Conservation (phyloP, 139 green algal genomes). For the Raphidocelis subcapitata region DNA sequence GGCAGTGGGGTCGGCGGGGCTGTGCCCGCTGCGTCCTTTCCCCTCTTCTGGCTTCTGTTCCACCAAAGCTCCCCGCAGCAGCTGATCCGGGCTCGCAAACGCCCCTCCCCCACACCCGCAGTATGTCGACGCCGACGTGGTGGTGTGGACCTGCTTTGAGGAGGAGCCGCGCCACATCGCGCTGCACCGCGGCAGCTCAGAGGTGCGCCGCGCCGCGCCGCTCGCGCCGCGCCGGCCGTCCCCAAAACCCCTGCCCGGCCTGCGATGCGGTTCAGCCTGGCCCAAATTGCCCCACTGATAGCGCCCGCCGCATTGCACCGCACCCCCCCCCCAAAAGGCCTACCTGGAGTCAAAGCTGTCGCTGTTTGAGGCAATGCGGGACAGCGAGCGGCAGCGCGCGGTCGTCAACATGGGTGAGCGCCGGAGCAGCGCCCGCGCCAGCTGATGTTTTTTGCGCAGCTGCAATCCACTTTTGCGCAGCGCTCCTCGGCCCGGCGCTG, state of each 20-base stretch:
- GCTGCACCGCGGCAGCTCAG: conserved; percentile 1
- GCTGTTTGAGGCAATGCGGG: conserved; percentile 62
- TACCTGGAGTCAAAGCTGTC: conserved; percentile 48
- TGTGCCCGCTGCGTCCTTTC: conserved; percentile 9
- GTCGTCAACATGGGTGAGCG: conserved; percentile 92
- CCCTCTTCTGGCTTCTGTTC: conserved; percentile 29
- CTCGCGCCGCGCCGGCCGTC: no score
- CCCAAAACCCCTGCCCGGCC: no score
- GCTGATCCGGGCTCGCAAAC: no score
- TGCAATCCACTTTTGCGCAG: no score
- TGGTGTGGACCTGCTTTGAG: conserved; percentile 81
- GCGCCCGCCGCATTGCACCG: no score
- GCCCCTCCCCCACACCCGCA: no score
- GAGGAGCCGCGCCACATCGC: background rate
- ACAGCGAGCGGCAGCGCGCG: conserved; percentile 66
- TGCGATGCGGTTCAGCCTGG: no score
- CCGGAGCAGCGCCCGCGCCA: no score
- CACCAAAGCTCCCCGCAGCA: no score
- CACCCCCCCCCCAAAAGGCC: no score
- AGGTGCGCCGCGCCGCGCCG: conserved; percentile 22
- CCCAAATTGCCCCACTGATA: no score
- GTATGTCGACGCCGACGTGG: conserved; percentile 69
- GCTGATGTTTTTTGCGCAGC: background rate
- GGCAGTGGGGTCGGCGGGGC: background rate
- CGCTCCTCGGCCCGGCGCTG: no score